These are phyloP conservation scores for Cryoendolithus antarcticus DNA, from an alignment of 2,329 filamentous ascomycete genomes.

Conservation along the genomic window DNA sequence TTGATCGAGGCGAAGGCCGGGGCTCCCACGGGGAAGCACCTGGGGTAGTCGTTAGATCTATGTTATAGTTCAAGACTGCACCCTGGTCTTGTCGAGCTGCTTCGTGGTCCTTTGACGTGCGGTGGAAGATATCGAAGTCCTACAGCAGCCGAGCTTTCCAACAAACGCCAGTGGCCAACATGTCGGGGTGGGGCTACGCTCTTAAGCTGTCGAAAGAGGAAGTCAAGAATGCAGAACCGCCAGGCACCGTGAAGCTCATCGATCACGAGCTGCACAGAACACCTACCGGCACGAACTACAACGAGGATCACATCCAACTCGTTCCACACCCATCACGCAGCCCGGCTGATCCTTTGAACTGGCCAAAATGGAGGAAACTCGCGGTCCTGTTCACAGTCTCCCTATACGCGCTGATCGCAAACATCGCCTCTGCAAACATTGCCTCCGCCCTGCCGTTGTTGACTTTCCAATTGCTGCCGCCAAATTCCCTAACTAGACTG, in stretches of 20 bases:
- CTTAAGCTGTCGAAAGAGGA: constrained; percentile 29
- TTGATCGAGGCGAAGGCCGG: too few relatives aligned
- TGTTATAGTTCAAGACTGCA: too few relatives aligned
- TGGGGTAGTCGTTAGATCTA: too few relatives aligned
- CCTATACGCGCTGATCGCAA: constrained; percentile 26
- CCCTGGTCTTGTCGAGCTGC: not conserved
- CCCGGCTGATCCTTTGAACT: constrained; percentile 30
- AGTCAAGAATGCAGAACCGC: constrained; percentile 26
- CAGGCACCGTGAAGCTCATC: constrained; percentile 26
- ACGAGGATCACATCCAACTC: constrained; percentile 25
- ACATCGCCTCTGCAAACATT: constrained; percentile 25
- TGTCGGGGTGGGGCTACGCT: constrained; percentile 24
- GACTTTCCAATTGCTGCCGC: constrained; percentile 16
- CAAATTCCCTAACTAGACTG: constrained; percentile 20
- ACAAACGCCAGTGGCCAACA: constrained; percentile 9
- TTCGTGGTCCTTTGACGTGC: not conserved
- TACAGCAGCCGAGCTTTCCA: not conserved
- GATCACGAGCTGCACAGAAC: constrained; percentile 22
- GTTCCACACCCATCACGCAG: constrained; percentile 27
- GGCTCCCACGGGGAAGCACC: too few relatives aligned
- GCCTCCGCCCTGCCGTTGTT: constrained; percentile 26
- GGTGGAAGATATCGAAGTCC: too few relatives aligned
- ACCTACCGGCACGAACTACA: constrained; percentile 6
- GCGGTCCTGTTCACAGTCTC: constrained; percentile 26
- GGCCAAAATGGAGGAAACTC: constrained; percentile 25